Percentiles rank a stretch among this genome's conserved stretches.
Conservation (phyloP, 352 stramenopile species). For the Globisporangium nagaii region DNA sequence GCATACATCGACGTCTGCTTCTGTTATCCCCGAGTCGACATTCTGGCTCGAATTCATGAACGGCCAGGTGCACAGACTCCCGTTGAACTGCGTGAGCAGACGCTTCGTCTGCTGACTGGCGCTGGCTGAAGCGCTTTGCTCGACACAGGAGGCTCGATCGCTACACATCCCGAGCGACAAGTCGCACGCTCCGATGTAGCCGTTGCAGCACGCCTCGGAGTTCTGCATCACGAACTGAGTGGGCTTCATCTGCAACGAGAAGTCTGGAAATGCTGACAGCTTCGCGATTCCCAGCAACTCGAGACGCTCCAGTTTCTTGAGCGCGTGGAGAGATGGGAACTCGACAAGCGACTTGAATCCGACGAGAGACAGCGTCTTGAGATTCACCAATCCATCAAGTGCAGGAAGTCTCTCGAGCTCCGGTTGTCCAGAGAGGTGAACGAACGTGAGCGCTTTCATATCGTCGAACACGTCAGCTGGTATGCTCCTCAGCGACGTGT, state of each 20-base stretch:
- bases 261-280: constrained; percentile 18
- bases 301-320: constrained; percentile 17
- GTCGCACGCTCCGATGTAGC: constrained; percentile 22
- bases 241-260: constrained; percentile 12
- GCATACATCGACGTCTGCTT: background rate
- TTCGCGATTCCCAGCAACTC: constrained; percentile 14
- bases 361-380: constrained; percentile 28
- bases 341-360: constrained; percentile 7
- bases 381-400: constrained; percentile 21
- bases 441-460: constrained; percentile 26
- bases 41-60: background rate
- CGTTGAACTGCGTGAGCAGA: background rate
- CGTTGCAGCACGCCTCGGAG: constrained; percentile 28
- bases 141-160: constrained; percentile 2
- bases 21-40: background rate
- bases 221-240: constrained; percentile 13
- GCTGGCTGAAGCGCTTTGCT: background rate
- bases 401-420: constrained; percentile 16
- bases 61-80: background rate
- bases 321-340: constrained; percentile 19
- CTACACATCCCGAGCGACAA: constrained; percentile 12
- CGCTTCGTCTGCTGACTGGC: background rate
- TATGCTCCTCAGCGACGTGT: constrained; percentile 17
- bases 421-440: constrained; percentile 25
- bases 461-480: constrained; percentile 19